Evolutionary conservation across 2,329 filamentous ascomycete species (phyloP).

Genomic region (Aspergillus intermedius): DNA sequence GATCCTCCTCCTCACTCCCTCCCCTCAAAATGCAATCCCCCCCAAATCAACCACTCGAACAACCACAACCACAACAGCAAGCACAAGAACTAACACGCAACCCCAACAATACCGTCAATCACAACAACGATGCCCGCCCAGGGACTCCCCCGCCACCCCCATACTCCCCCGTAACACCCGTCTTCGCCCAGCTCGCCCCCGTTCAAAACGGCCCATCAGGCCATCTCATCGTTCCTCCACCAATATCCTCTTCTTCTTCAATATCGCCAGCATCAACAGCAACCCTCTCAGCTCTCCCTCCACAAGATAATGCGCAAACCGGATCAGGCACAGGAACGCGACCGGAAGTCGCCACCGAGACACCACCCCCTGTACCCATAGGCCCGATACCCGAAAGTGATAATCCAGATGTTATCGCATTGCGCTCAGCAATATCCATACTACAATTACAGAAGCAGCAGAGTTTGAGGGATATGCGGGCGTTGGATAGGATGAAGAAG

Average conservation of each 20-base stretch:
- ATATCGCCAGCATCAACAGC: background rate
- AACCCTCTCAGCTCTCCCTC: background rate
- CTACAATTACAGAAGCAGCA: conserved; percentile 79
- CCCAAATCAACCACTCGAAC: background rate
- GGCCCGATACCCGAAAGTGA: conserved; percentile 39
- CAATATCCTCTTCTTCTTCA: conserved; percentile 23
- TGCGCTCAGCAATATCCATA: conserved; percentile 77
- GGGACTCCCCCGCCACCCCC: conserved; percentile 39
- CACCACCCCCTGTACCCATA: conserved; percentile 31
- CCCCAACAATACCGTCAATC: conserved; percentile 2
- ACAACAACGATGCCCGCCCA: conserved; percentile 17
- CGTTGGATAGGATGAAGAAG: conserved; percentile 62
- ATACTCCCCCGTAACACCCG: conserved; percentile 43
- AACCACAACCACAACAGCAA: background rate
- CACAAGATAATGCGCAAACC: background rate
- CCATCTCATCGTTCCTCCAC: conserved; percentile 26
- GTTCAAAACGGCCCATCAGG: conserved; percentile 12
- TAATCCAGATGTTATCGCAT: conserved; percentile 81
- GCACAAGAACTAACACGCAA: background rate
- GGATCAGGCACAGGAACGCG: background rate
- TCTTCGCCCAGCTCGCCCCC: conserved; percentile 31
- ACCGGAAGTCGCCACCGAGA: conserved; percentile 20
- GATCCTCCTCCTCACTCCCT: background rate
- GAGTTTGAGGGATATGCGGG: conserved; percentile 66
- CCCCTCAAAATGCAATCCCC: background rate